Conservation (phyloP, 208 protist species). For the Crithidia bombi region DNA sequence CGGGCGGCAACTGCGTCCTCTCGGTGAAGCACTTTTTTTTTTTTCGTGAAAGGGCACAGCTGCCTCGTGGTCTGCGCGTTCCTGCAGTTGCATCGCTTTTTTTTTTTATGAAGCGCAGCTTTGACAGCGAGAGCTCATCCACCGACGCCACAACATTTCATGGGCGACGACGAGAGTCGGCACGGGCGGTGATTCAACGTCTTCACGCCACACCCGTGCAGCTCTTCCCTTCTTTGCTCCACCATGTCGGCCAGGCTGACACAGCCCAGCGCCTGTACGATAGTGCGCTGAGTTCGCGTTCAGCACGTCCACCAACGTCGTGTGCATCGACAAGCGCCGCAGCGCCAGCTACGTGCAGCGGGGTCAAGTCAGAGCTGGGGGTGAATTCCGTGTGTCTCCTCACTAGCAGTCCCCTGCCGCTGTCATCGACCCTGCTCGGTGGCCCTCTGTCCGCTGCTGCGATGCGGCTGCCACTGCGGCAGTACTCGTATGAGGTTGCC, state of each 20-base stretch:
- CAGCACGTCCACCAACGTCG: neutral
- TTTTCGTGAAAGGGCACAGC: no score
- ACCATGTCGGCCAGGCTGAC: neutral
- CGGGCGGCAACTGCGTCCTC: no score
- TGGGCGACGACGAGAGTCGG: constrained; percentile 46
- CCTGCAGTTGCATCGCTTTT: no score
- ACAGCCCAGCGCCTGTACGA: neutral
- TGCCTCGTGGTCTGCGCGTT: no score
- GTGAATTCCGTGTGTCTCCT: constrained; percentile 24
- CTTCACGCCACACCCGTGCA: constrained; percentile 53
- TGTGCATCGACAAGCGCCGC: neutral
- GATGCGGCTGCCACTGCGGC: constrained; percentile 1
- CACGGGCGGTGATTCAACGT: constrained; percentile 47
- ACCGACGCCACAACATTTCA: neutral
- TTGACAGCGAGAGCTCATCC: neutral
- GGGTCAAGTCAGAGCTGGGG: constrained; percentile 15
- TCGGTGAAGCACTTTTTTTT: no score
- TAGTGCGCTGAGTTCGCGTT: neutral
- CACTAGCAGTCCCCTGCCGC: neutral
- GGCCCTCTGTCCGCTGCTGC: neutral
- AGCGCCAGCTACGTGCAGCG: neutral
- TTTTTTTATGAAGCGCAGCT: neutral
- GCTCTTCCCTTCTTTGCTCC: constrained; percentile 31
- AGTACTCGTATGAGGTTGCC: constrained; percentile 36
- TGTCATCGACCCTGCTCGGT: neutral